phyloP scores from a whole-genome alignment of 768 basidiomycete genomes.

The Pleurotus tuber-regium region DNA sequence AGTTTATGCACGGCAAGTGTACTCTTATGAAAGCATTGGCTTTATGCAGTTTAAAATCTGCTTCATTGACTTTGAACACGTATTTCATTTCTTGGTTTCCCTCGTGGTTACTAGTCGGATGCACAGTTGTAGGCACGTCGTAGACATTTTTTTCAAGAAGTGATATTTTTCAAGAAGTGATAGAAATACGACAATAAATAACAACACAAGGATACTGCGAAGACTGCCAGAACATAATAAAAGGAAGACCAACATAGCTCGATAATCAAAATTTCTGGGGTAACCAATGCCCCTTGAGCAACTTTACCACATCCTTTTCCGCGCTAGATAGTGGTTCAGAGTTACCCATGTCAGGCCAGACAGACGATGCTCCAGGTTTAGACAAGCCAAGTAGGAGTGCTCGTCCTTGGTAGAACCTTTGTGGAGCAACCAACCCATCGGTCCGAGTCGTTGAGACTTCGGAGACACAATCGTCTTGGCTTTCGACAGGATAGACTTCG shows the following conservation, averaged over 20 bases:
- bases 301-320: slow-evolving; percentile 61
- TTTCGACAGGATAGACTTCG: too few relatives aligned
- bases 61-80: too few relatives aligned
- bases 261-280: slow-evolving; percentile 58
- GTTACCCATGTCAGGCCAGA: slow-evolving; percentile 3
- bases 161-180: too few relatives aligned
- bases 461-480: background rate
- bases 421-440: slow-evolving; percentile 9
- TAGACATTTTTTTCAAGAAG: too few relatives aligned
- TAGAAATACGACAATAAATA: background rate
- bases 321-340: slow-evolving; percentile 34
- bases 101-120: too few relatives aligned
- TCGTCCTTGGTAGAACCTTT: slow-evolving; percentile 51
- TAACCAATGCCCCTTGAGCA: slow-evolving; percentile 61
- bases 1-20: too few relatives aligned
- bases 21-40: too few relatives aligned
- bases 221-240: slow-evolving; percentile 1
- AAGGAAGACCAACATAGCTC: background rate
- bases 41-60: too few relatives aligned
- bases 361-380: slow-evolving; percentile 6
- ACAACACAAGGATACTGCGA: background rate
- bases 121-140: too few relatives aligned
- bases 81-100: too few relatives aligned
- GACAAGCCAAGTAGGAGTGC: slow-evolving; percentile 43
- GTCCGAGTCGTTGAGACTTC: background rate